These are phyloP conservation scores for Alternaria brassicae DNA, from an alignment of 2,329 filamentous ascomycete genomes.

Conservation along the genomic window DNA sequence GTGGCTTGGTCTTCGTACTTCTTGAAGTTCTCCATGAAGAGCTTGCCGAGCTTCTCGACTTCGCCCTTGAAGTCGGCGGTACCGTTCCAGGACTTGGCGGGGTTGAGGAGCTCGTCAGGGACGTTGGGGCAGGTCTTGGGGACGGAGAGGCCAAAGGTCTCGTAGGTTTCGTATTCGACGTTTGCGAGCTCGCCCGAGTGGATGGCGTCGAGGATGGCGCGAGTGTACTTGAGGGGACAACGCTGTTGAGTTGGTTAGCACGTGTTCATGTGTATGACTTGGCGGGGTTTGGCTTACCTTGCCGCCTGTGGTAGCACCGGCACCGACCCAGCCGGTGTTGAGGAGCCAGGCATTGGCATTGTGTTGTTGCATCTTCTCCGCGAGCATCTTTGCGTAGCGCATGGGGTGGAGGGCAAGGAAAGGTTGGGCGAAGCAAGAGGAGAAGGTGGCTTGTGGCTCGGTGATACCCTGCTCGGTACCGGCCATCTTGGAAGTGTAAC, in stretches of 20 bases:
- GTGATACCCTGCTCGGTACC: constrained; percentile 97
- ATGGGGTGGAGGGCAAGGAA: constrained; percentile 99
- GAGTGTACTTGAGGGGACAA: constrained; percentile 98
- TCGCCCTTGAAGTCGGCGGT: constrained; percentile 82
- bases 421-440: constrained; percentile 97
- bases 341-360: constrained; percentile 97
- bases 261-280: constrained; percentile 12
- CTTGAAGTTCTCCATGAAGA: constrained; percentile 98
- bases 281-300: not conserved
- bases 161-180: constrained; percentile 92
- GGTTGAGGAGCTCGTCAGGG: constrained; percentile 91
- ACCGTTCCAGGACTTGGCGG: constrained; percentile 89
- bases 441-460: constrained; percentile 98
- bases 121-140: constrained; percentile 90
- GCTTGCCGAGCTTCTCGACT: constrained; percentile 84
- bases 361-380: constrained; percentile 96
- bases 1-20: constrained; percentile 85
- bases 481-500: constrained; percentile 99
- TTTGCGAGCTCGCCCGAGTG: constrained; percentile 96
- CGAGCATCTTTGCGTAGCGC: constrained; percentile 98
- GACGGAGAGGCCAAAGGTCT: constrained; percentile 95
- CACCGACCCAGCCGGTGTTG: constrained; percentile 97
- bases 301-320: constrained; percentile 85
- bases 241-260: constrained; percentile 71
- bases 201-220: constrained; percentile 96